Percentiles rank a stretch among this genome's conserved stretches.
phyloP scores from a whole-genome alignment of 495 filamentous ascomycete species.

The Trichocladium antarcticum region DNA sequence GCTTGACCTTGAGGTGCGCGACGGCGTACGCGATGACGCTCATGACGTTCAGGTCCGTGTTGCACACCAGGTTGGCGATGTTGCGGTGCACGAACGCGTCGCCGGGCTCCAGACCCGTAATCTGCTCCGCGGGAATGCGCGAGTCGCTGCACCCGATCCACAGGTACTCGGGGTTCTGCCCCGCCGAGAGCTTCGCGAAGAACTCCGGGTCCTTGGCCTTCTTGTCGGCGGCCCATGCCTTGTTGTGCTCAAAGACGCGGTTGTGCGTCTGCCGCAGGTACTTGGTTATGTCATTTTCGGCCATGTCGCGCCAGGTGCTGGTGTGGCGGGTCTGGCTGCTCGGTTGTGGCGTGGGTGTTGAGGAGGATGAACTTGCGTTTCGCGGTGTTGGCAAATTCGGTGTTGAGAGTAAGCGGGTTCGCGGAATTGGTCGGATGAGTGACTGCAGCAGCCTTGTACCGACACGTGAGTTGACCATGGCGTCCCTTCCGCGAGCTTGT shows the following conservation, averaged over 20 bases:
- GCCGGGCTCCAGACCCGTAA: constrained; percentile 48
- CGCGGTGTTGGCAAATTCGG: neutral
- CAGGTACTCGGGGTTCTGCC: constrained; percentile 48
- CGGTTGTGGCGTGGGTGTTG: neutral
- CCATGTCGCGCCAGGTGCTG: constrained; percentile 19
- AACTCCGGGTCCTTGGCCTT: constrained; percentile 42
- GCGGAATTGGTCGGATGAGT: neutral
- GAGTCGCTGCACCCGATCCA: constrained; percentile 58
- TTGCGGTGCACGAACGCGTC: constrained; percentile 54
- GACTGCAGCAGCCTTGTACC: constrained; percentile 4
- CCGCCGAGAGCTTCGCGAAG: constrained; percentile 42
- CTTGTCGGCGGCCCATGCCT: constrained; percentile 43
- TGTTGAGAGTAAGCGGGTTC: neutral
- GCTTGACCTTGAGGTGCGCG: constrained; percentile 47
- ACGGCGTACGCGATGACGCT: constrained; percentile 54
- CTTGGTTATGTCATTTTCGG: constrained; percentile 31
- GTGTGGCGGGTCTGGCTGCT: neutral
- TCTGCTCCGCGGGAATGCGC: constrained; percentile 50
- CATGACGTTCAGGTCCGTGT: constrained; percentile 49
- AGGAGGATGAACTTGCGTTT: neutral
- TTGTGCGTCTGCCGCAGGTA: constrained; percentile 41
- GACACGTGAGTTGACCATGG: constrained; percentile 9
- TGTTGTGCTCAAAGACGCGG: constrained; percentile 45
- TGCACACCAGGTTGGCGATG: constrained; percentile 52
- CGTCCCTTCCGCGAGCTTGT: neutral